Evolutionary conservation across 495 filamentous ascomycete genomes (phyloP), one percentile per base, ranked within the genome.

Genomic region (Penicillium silybi): DNA sequence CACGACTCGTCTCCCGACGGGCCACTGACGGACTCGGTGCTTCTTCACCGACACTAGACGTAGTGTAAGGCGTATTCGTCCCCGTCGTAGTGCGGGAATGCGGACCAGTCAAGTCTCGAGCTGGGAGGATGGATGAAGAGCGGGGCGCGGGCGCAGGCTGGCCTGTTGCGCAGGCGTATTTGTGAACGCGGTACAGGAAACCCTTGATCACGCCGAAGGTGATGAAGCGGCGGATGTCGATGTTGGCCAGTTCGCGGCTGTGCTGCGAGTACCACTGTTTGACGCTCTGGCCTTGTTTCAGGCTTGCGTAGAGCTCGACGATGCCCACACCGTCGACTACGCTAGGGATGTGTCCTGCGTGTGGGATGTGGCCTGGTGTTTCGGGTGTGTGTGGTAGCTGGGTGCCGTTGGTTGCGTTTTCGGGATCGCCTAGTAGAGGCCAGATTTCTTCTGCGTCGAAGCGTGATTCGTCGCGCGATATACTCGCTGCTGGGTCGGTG

Each of bases 171-270:
- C 90, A 80, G 4, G 89, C 87, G 62, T 95, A 93, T 63, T 91
- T 91, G 71, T 97, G 92, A 27, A 96, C 86, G 16, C 93, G 82
- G 67, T 96, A 96, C n/a, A 98, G 61, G 54, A 95, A 86, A 4
- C 92, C 91, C 67, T 97, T 96, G 59, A 97, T 93, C 15, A 97
- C 80, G 41, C 95, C 93, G 66, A 97, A 97, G 29, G 92, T 92
- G 51, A 98, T 87, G 51, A 98, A 86, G 23, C 95, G 83, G 1
- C 93, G 80, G 41, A 96, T 82, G 68, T 98, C 93, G 53, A 98
- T 81, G 58, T 83, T 79, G 11, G 76, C 68, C 5, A 96, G 75
- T 20, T 85, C 71, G 22, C 81, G 78, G 50, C 76, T 77, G 70
- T 93, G 85, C 35, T 84, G 78, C 17, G 84, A 74, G 55, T 88